phyloP scores from a whole-genome alignment of 139 green algal species.

The Diplosphaera chodatii region DNA sequence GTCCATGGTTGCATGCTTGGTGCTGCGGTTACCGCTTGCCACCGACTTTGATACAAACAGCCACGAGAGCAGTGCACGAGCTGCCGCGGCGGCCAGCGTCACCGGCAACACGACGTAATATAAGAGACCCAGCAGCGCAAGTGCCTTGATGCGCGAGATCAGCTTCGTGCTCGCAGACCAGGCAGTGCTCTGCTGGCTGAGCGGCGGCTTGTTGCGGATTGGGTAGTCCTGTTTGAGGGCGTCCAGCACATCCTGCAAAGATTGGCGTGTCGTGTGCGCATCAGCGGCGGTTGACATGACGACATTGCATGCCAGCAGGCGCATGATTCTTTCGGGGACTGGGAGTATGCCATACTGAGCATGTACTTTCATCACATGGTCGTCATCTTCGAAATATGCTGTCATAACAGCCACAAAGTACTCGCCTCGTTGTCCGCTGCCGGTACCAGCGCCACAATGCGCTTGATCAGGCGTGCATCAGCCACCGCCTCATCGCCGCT shows the following conservation, averaged over 20 bases:
- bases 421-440: neutral
- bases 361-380: too few relatives aligned
- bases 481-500: too few relatives aligned
- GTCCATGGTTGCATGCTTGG: neutral
- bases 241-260: constrained; percentile 4
- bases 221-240: neutral
- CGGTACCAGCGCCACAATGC: neutral
- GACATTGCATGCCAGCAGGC: too few relatives aligned
- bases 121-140: neutral
- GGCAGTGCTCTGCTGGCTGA: neutral
- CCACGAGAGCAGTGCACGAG: neutral
- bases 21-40: neutral
- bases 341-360: too few relatives aligned
- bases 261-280: too few relatives aligned
- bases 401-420: too few relatives aligned
- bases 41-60: too few relatives aligned
- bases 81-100: neutral
- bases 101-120: neutral
- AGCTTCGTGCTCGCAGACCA: neutral
- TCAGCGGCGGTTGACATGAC: too few relatives aligned
- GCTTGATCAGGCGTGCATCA: neutral
- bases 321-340: too few relatives aligned
- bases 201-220: neutral
- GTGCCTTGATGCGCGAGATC: neutral
- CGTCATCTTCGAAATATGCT: too few relatives aligned